Base-by-base conservation (phyloP, 2,329 filamentous ascomycete genomes). In the Talaromyces amestolkiae region DNA sequence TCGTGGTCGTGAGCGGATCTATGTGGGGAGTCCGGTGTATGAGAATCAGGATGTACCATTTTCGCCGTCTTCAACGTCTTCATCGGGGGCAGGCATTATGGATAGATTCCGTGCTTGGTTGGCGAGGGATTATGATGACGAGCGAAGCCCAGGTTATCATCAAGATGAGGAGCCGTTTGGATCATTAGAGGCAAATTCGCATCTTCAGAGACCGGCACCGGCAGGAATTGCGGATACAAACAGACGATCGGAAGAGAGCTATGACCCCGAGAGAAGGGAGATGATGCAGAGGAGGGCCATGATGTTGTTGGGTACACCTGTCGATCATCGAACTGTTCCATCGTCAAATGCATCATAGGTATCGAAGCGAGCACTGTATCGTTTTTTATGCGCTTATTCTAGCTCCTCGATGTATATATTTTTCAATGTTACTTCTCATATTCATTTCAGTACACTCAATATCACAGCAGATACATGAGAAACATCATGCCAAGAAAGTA, bases 231-330 rank as follows among this genome's bases (percentile, higher is more conserved):
- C 53, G 5, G 53, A 60, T 22, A 15, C 58, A 2, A 24, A 17
- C 22, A 56, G 41, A 24, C 24, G n/a, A 31, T 59, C 33, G 17
- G 56, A 59, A 47, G 64, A 64, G 3, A 45, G 43, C 4, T 54
- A 51, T 15, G 41, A 45, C 24, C 56, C 47, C 6, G 64, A n/a
- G 19, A 61, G 66, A 39, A 53, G 61, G 49, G 59, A 68, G 11
- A 64, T 63, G 51, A 68, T 68, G 51, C 66, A 65, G 39, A 62
- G 49, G 22, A 60, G 66, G 13, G 66, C 61, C 2, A 63, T 66
- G 64, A 51, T 59, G 15, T 17, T 66, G 61, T 51, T 68, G 37
- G 66, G 66, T 13, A 56, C n/a, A 15, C 65, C 65, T 47, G 53
- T 64, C 53, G 35, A n/a, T 27, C 10, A 58, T 58, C 37, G n/a